Percentiles rank a stretch among this genome's conserved stretches.
phyloP scores from a whole-genome alignment of 1,139 yeast genomes.

The Kazachstania sp. region DNA sequence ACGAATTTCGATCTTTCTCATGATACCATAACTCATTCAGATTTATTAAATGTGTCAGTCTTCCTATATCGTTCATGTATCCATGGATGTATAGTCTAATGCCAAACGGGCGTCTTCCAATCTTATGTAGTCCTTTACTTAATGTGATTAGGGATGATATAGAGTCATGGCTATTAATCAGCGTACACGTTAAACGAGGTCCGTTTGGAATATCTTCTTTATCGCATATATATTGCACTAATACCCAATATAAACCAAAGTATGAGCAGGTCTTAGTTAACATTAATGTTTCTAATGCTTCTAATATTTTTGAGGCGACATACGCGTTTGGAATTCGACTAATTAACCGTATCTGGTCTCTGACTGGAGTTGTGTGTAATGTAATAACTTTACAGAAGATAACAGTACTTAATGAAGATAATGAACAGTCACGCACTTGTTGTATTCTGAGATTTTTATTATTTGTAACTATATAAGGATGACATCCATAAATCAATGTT shows the following conservation, averaged over 20 bases:
- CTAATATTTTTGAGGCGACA: not conserved
- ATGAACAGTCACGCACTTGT: not conserved
- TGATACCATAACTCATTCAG: slow-evolving; percentile 5
- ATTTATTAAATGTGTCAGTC: slow-evolving; percentile 6
- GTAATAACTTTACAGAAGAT: not conserved
- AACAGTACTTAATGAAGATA: not conserved
- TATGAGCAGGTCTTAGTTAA: no score
- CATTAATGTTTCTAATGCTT: not conserved
- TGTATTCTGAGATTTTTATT: not conserved
- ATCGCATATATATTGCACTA: not conserved
- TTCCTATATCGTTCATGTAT: slow-evolving; percentile 3
- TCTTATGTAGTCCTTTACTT: slow-evolving; percentile 3
- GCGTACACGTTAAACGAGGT: not conserved
- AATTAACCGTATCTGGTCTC: not conserved
- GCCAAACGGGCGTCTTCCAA: slow-evolving; percentile 1
- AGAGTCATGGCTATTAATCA: not conserved
- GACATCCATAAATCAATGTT: not conserved
- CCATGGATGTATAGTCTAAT: slow-evolving; percentile 3
- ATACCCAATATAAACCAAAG: not conserved
- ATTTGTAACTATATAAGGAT: not conserved
- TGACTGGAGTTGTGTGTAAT: not conserved
- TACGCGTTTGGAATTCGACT: not conserved
- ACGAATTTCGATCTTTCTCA: not conserved
- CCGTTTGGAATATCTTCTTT: not conserved
- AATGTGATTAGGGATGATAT: slow-evolving; percentile 2